Conservation (phyloP, 768 basidiomycete species). For the Coprinopsis sp. region DNA sequence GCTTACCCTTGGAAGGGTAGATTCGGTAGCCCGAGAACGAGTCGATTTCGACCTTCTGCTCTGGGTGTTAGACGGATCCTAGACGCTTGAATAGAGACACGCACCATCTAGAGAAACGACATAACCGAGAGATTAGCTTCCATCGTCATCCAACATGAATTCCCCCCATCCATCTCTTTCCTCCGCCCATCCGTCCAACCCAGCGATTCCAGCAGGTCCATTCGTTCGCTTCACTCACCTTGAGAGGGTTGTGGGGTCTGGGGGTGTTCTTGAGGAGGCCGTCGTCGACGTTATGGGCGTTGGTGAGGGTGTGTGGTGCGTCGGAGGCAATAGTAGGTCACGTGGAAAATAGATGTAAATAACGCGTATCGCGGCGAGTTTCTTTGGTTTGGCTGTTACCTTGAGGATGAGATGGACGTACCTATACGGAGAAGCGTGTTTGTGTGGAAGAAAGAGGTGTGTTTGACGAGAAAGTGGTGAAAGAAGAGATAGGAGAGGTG, state of each 20-base stretch:
- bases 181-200: too few relatives aligned
- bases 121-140: slow-evolving; percentile 10
- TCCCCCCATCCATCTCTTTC: background rate
- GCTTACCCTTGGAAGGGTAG: slow-evolving; percentile 96
- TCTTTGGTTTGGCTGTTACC: too few relatives aligned
- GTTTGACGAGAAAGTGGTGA: too few relatives aligned
- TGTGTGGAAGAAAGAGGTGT: too few relatives aligned
- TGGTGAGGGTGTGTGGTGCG: background rate
- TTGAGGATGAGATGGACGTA: too few relatives aligned
- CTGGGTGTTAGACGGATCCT: slow-evolving; percentile 12
- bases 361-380: too few relatives aligned
- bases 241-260: slow-evolving; percentile 14
- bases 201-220: too few relatives aligned
- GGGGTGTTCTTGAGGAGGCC: slow-evolving; percentile 13
- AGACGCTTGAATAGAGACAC: slow-evolving; percentile 15
- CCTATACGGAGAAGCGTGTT: too few relatives aligned
- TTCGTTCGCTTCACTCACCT: too few relatives aligned
- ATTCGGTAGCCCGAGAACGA: slow-evolving; percentile 96
- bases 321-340: too few relatives aligned
- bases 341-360: too few relatives aligned
- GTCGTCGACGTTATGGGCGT: background rate
- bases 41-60: slow-evolving; percentile 96
- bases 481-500: too few relatives aligned
- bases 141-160: slow-evolving; percentile 31
- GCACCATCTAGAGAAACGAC: slow-evolving; percentile 38